Base-by-base conservation (phyloP, 257 asterid genomes). In the Salvia miltiorrhiza region DNA sequence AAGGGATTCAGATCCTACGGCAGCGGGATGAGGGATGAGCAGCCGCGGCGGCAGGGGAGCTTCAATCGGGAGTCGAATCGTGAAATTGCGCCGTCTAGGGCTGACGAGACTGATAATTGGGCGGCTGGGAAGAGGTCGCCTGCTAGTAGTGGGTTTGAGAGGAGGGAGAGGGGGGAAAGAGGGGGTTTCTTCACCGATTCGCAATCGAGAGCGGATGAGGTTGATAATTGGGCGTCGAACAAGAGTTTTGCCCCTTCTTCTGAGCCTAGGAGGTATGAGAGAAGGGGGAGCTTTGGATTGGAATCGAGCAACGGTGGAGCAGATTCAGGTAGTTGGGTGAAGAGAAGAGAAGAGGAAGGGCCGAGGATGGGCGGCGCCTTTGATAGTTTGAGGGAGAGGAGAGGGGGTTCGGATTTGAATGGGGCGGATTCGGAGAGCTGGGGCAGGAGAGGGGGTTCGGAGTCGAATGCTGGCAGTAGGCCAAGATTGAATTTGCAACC, bases 81-180 rank as follows among this genome's bases (percentile, higher is more conserved):
- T 4, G 98, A 89, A 57, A 75, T 77, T 39, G 63, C 49, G 21
- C 80, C 81, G 64, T 90, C 98, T 30, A 88, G 96, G 73, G 98
- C 98, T 12, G 98, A 93, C 21, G 97, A 90, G 80, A 85, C 56
- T 64, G 98, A 90, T 67, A 80, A 88, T 63, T 93, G 98, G 98
- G 97, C 86, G 8, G 76, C 89, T 2, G 82, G 79, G 9, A 93
- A 93, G 92, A 85, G 78, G 72, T 72, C 81, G 0, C 24, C 81
- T 2, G 59, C n/a, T 30, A 70, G 80, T 13, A 76, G 71, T 44
- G 94, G 95, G 50, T 86, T 80, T 50, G 97, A 92, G 71, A 80
- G 96, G 83, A 84, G 90, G 66, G 98, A 88, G 37, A 85, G 92
- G 58, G 87, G 95, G 9, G 97, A 89, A 40, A 81, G 93, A 53